phyloP scores from a whole-genome alignment of 2,329 filamentous ascomycete species.

The Pseudocercospora macadamiae region DNA sequence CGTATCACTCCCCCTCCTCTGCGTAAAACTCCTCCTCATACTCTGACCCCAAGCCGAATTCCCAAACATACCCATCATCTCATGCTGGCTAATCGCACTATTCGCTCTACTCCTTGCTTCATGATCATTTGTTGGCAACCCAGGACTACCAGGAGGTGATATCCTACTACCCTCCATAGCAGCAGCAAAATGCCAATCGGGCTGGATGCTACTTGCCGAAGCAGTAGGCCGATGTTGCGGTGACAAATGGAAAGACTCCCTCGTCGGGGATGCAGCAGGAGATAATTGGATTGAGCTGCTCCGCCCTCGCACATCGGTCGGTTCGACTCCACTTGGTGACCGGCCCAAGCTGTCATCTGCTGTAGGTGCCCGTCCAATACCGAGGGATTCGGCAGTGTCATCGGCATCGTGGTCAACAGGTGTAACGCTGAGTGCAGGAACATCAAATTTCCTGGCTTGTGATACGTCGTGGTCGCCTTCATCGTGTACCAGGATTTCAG shows the following conservation, averaged over 20 bases:
- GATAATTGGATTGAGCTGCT: conserved; percentile 38
- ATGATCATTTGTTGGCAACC: conserved; percentile 16
- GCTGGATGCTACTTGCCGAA: conserved; percentile 36
- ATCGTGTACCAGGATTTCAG: conserved; percentile 88
- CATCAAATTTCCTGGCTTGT: conserved; percentile 36
- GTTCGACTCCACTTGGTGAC: conserved; percentile 9
- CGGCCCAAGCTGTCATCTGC: conserved; percentile 1
- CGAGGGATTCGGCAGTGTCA: conserved; percentile 37
- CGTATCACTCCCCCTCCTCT: conserved; percentile 48
- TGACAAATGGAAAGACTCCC: conserved; percentile 27
- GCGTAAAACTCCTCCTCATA: conserved; percentile 83
- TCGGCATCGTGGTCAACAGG: conserved; percentile 36
- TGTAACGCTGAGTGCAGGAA: conserved; percentile 38
- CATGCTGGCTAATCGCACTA: conserved; percentile 72
- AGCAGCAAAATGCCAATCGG: conserved; percentile 52
- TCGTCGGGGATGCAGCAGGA: conserved; percentile 24
- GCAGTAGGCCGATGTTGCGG: conserved; percentile 28
- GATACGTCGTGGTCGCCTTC: conserved; percentile 58
- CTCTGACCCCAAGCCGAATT: conserved; percentile 93
- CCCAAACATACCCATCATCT: conserved; percentile 82
- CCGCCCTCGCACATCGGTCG: conserved; percentile 21
- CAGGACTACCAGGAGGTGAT: conserved; percentile 34
- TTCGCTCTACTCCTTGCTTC: conserved; percentile 60
- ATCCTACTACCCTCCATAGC: conserved; percentile 43
- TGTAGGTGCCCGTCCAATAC: conserved; percentile 23